Evolutionary conservation across 2,329 filamentous ascomycete genomes (phyloP), one percentile per base, ranked within the genome.

Genomic region (Pezicula rhizophila): DNA sequence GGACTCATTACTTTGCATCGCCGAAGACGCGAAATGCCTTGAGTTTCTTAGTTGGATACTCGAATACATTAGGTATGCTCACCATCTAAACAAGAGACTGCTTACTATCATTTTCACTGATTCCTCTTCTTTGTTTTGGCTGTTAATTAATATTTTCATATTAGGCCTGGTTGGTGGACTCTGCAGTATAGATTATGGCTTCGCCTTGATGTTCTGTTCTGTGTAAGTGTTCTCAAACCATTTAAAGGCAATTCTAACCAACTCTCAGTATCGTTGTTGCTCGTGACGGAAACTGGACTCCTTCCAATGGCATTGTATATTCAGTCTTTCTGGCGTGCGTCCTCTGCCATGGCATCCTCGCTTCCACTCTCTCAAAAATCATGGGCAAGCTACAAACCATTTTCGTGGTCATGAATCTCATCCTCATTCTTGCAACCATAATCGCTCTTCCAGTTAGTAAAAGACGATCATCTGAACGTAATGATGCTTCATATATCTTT

Each of bases 1-100:
- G 75, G 58, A 79, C 78, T 7, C 78, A 82, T 55, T 78, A 78
- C 62, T 81, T 80, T 59, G 72, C 75, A 10, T 73, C 71, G 2
- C 73, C 74, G 2, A 73, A 72, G 37, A 77, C 69, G 51, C 72
- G 76, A 52, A 80, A 80, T 58, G 73, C 77, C 4, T 62, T 82
- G n/a, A 77, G 73, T 53, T 82, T 81, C 57, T 61, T 81, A 31
- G 78, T 82, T 15, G 78, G 78, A 25, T 81, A 81, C 55, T 79
- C 76, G 60, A 82, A 83, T 57, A 82, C 76, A 2, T 67, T 83
- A 15, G 79, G 79, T 6, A 62, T 81, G 8, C 12, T 38, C 3
- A 15, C n/a, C 6, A 8, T 8, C n/a, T 38, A 12, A 5, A 5
- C 33, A 5, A 6, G 12, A 14, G n/a, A 10, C n/a, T 38, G 18